Percentiles rank a stretch among this genome's conserved stretches.
These are phyloP conservation scores for Penicillium nucicola DNA, from an alignment of 495 filamentous ascomycete genomes.

Conservation along the genomic window DNA sequence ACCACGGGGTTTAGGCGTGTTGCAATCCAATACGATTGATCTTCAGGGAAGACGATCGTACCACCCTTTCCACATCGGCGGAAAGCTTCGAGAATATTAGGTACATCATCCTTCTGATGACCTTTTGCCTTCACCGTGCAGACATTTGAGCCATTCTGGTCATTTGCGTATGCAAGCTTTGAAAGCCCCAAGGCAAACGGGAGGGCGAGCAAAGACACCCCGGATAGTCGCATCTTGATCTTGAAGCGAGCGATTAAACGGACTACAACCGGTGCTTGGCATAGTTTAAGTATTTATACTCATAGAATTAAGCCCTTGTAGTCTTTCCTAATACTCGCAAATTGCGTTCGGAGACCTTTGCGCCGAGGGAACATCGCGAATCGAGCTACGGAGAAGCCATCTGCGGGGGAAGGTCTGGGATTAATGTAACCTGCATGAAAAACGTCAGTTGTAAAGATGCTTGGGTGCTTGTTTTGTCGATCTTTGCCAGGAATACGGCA, in stretches of 20 bases:
- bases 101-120: constrained; percentile 41
- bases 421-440: background rate
- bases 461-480: constrained; percentile 15
- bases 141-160: constrained; percentile 9
- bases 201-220: background rate
- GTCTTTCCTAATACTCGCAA: background rate
- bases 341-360: constrained; percentile 11
- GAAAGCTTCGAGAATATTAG: constrained; percentile 50
- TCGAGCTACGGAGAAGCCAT: constrained; percentile 2
- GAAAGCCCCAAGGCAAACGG: background rate
- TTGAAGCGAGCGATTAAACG: background rate
- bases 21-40: constrained; percentile 49
- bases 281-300: background rate
- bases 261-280: too few species aligned
- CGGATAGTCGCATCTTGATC: background rate
- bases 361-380: constrained; percentile 2
- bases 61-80: constrained; percentile 47
- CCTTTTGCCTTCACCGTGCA: constrained; percentile 29
- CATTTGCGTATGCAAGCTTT: background rate
- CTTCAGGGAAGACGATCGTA: constrained; percentile 50
- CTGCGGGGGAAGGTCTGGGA: constrained; percentile 8
- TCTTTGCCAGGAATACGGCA: constrained; percentile 7
- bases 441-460: constrained; percentile 1
- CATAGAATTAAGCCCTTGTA: background rate
- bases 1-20: constrained; percentile 46